phyloP scores from a whole-genome alignment of 805 yeast genomes.

The Metschnikowia lachancei region DNA sequence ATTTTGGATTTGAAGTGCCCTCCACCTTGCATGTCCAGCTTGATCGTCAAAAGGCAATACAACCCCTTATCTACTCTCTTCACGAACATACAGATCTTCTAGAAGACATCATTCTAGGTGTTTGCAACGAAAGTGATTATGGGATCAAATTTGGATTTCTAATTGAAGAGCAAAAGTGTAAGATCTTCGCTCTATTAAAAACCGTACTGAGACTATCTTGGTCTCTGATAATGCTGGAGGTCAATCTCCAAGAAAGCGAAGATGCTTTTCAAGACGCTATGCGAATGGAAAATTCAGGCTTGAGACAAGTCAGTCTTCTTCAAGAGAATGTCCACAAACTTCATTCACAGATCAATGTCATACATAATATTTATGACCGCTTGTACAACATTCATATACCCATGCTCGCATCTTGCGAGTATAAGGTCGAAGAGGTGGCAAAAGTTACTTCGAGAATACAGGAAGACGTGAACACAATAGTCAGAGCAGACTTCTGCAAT shows the following conservation, averaged over 20 bases:
- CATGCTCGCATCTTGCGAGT: slow-evolving; percentile 6
- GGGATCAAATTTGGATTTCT: slow-evolving; percentile 44
- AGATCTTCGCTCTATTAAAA: slow-evolving; percentile 27
- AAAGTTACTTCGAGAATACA: slow-evolving; percentile 4
- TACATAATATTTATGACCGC: slow-evolving; percentile 5
- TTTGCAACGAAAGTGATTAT: slow-evolving; percentile 26
- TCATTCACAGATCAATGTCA: slow-evolving; percentile 9
- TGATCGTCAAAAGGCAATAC: slow-evolving; percentile 47
- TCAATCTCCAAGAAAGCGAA: slow-evolving; percentile 27
- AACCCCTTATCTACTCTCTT: slow-evolving; percentile 56
- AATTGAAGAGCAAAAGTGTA: slow-evolving; percentile 32
- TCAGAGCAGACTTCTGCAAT: slow-evolving; percentile 19
- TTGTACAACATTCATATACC: slow-evolving; percentile 9
- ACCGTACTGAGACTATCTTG: slow-evolving; percentile 8
- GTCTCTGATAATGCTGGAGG: slow-evolving; percentile 13
- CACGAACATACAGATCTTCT: slow-evolving; percentile 50
- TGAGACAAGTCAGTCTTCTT: slow-evolving; percentile 24
- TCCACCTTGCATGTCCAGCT: slow-evolving; percentile 46
- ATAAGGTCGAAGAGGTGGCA: slow-evolving; percentile 1
- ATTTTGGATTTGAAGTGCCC: slow-evolving; percentile 58
- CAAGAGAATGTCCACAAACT: slow-evolving; percentile 25
- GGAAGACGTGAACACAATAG: slow-evolving; percentile 5
- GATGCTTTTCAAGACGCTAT: background rate
- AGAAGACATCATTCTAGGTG: slow-evolving; percentile 24
- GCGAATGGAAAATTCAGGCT: background rate